Evolutionary conservation across 805 yeast species (phyloP).

Genomic region (Priceomyces castillae): DNA sequence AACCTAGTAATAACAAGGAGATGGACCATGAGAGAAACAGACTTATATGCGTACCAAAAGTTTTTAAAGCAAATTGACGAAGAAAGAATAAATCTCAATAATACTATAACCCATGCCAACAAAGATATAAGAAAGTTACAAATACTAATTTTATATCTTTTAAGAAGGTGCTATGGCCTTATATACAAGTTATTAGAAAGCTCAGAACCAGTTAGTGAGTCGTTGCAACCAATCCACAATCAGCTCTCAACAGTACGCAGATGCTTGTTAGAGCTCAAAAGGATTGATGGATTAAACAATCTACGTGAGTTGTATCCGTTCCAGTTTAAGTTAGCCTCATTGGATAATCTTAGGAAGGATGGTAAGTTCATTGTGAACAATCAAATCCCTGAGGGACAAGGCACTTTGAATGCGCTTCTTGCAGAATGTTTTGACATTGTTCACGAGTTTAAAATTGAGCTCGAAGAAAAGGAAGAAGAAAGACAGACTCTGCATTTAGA

Average conservation of each 20-base stretch:
- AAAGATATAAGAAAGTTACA: slow-evolving; percentile 31
- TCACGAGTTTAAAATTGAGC: slow-evolving; percentile 85
- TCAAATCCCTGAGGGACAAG: slow-evolving; percentile 97
- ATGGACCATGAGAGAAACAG: slow-evolving; percentile 97
- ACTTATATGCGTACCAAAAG: slow-evolving; percentile 79
- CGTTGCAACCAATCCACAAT: slow-evolving; percentile 89
- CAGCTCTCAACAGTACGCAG: slow-evolving; percentile 89
- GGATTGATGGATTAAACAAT: slow-evolving; percentile 88
- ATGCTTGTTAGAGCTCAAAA: slow-evolving; percentile 83
- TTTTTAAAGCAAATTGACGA: slow-evolving; percentile 72
- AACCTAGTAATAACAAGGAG: slow-evolving; percentile 86
- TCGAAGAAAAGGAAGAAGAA: slow-evolving; percentile 56
- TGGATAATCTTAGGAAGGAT: slow-evolving; percentile 82
- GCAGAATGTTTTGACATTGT: slow-evolving; percentile 94
- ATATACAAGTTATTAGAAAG: slow-evolving; percentile 86
- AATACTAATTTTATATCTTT: slow-evolving; percentile 62
- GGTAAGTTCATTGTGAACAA: slow-evolving; percentile 89
- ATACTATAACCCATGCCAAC: slow-evolving; percentile 8
- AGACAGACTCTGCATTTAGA: slow-evolving; percentile 15
- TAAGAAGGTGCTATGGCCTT: slow-evolving; percentile 88
- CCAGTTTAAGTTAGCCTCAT: slow-evolving; percentile 87
- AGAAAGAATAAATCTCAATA: slow-evolving; percentile 48
- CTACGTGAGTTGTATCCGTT: slow-evolving; percentile 92
- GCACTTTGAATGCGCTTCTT: slow-evolving; percentile 82
- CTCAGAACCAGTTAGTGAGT: slow-evolving; percentile 93